Base-by-base conservation (phyloP, 495 filamentous ascomycete genomes). In the Aspergillus nidulans region DNA sequence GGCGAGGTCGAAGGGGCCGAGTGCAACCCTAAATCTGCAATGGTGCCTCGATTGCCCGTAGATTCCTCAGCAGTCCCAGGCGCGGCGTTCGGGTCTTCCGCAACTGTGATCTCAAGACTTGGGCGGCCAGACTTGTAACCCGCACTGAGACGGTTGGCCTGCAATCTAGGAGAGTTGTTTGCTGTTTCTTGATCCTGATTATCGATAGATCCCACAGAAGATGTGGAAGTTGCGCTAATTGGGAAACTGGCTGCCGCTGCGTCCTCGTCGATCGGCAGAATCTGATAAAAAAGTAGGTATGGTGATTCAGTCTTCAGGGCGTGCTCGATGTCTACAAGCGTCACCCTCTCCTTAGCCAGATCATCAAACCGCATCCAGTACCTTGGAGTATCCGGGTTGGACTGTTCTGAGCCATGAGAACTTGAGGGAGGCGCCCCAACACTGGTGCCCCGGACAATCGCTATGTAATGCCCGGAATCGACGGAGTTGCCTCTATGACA, bases 221-320 rank as follows among this genome's bases (percentile, higher is more conserved):
- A 78, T 9, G 83, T 34, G 4, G 30, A 34, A 6, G 30, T 77
- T 3, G 80, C 74, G 4, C 77, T 80, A 54, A 81, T 77, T 24
- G 73, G 70, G 32, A 77, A 60, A 36, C 77, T 77, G 9, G 79
- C 79, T 49, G 77, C 72, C 0, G 79, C 69, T 6, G 81, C 73
- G 44, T 89, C 83, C 42, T 88, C 86, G 25, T 87, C 81, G 57
- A 95, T 88, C 0, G 92, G 94, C 32, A 91, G 78, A 36, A 97
- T 91, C 66, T 96, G 92, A 62, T 96, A 98, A 69, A 97, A 96
- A 0, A 98, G 73, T 2, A 98, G 80, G 60, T 98, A 98, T 4
- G 94, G 92, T 56, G 88, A 92, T 64, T 96, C 92, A n/a, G 85
- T 79, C 51, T 81, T 84, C 49, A 97, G 69, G 32, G 82, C 79